Conservation (phyloP, 2,329 filamentous ascomycete species). For the Aspergillus costaricaensis region DNA sequence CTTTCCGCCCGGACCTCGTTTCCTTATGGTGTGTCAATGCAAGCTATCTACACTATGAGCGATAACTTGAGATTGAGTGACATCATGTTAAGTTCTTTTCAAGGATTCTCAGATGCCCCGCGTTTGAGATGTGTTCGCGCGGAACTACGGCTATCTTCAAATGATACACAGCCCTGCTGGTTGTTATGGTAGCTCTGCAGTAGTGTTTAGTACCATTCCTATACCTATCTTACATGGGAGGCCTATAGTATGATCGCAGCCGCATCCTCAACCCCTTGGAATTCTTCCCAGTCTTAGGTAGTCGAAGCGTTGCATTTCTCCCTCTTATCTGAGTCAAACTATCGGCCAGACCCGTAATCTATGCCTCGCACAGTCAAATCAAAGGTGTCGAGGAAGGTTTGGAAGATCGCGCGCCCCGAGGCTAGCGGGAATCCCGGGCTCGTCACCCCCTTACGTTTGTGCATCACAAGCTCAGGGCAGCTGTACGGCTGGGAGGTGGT, state of each 20-base stretch:
- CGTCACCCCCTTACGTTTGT: constrained; percentile 10
- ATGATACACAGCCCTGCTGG: constrained; percentile 13
- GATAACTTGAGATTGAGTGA: not conserved
- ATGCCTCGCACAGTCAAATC: not conserved
- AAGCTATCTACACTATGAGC: not conserved
- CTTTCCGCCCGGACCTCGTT: not conserved
- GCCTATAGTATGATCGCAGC: not conserved
- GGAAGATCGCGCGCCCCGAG: not conserved
- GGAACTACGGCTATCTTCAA: not conserved
- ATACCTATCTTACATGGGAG: not conserved
- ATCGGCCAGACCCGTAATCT: not conserved
- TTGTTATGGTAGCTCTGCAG: constrained; percentile 5
- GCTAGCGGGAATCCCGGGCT: constrained; percentile 4
- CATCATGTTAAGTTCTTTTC: not conserved
- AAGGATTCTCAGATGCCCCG: not conserved
- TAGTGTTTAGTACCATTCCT: not conserved
- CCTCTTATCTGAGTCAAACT: not conserved
- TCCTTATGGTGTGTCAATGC: not conserved
- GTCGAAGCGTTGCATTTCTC: not conserved
- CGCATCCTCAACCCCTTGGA: not conserved
- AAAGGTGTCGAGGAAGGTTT: not conserved
- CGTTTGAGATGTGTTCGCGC: not conserved
- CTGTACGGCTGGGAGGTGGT: constrained; percentile 1
- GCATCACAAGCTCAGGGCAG: constrained; percentile 6
- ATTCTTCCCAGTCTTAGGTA: not conserved